Base-by-base conservation (phyloP, 2,329 filamentous ascomycete genomes). In the Hypoxylon sp. region DNA sequence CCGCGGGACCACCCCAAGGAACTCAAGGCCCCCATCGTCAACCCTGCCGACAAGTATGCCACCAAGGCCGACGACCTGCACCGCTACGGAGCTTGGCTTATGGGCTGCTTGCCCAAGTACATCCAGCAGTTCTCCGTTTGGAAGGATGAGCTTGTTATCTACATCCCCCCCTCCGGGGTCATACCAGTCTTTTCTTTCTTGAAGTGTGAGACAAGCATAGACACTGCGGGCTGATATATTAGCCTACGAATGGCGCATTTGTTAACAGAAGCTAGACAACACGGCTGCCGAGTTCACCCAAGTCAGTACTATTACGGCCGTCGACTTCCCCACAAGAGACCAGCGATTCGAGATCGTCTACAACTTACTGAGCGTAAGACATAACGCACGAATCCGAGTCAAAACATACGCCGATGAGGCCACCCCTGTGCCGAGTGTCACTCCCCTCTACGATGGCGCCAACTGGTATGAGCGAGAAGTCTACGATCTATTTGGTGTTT, bases 391-490 rank as follows among this genome's bases (percentile, higher is more conserved):
- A 74, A 96, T 99, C 82, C 90, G 96, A 69, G 94, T 99, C 79
- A 99, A 99, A 90, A 99, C 96, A 53, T 99, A 99, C 80, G 95
- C 95, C 76, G 95, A 99, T 79, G 96, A 99, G 85, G 93, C 94
- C 6, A 93, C 93, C 3, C 95, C 96, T 1, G 94, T 99, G 0
- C 96, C 96, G 44, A 97, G 93, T 80, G 87, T 98, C 74, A 95
- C 91, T 54, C 84, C 88, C 69, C 87, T 99, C 49, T 99, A 92
- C 80, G 95, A 98, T 79, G 96, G 96, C 67, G 97, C 96, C 77
- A 96, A 98, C 83, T 99, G 96, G 96, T 98, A 97, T 81, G 96
- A 99, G 86, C 90, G 96, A 74, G 96, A 99, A 83, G 94, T 97
- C 25, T 98, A 98, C 83, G 96, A 99, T 82, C 83, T 99, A 77